Base-by-base conservation (phyloP, 805 yeast genomes). In the Candida hungchunana region DNA sequence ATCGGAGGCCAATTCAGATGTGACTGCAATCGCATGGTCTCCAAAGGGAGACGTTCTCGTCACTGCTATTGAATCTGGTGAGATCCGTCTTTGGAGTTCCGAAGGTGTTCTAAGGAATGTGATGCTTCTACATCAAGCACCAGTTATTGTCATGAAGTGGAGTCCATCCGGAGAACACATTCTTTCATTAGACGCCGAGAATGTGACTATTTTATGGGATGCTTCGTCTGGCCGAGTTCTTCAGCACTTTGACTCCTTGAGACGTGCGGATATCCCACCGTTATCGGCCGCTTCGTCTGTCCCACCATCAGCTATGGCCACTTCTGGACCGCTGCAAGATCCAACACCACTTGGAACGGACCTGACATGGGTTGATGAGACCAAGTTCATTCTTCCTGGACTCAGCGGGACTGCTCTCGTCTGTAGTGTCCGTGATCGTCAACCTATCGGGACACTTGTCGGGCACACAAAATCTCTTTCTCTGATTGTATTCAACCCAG, bases 21-120 rank as follows among this genome's bases (percentile, higher is more conserved):
- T 67, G 2, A 60, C 69, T 3, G 43, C 53, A 18, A 36, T 73
- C 3, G 44, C 75, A 8, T 86, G 94, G 94, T 72, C 85, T 10
- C 79, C 81, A 1, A 60, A 63, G 36, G 95, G 95, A 0, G 63
- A 71, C 26, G 47, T 67, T 11, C 56, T 87, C 3, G 66, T 82
- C 11, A 81, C 89, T 0, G 82, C 79, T 3, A 69, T 79, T 2
- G 75, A 70, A 36, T 70, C 70, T 50, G 96, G 96, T 11, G 90
- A 82, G 48, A 50, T 88, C 7, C 62, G 90, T 37, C 64, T 84
- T n/a, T 88, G 95, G 95, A 71, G 79, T 9, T 66, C 73, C 0
- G 80, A 76, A 31, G 95, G 95, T 0, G 69, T 71, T 20, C 62
- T 86, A 25, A 65, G 73, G 40, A 79, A 77, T 33, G 71, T 73